phyloP scores from a whole-genome alignment of 805 yeast species.

The Isabelozyma heimii region DNA sequence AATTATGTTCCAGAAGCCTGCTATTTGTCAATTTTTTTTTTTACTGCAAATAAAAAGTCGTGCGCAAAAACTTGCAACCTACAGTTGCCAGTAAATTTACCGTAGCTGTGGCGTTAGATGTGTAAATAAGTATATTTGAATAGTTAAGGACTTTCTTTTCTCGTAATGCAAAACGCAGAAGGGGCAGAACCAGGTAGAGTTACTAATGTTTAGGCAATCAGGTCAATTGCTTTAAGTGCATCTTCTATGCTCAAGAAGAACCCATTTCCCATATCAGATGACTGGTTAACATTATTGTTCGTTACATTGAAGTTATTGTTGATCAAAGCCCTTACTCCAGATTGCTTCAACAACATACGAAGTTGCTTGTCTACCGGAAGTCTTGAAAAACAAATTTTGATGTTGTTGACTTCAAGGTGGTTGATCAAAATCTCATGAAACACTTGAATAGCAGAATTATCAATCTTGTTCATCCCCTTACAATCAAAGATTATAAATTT shows the following conservation, averaged over 20 bases:
- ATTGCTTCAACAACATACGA: conserved; percentile 46
- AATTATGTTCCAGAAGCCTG: background rate
- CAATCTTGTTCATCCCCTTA: conserved; percentile 78
- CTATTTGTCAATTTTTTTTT: background rate
- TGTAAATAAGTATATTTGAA: too few species aligned
- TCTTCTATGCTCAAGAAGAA: conserved; percentile 54
- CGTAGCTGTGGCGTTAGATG: too few species aligned
- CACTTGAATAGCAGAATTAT: conserved; percentile 76
- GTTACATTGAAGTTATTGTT: conserved; percentile 9
- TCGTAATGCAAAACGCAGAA: background rate
- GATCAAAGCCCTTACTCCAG: conserved; percentile 49
- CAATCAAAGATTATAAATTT: conserved; percentile 70
- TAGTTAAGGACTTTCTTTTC: background rate
- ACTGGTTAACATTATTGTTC: background rate
- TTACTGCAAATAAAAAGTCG: background rate
- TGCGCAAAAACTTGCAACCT: background rate
- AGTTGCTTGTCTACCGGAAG: conserved; percentile 49
- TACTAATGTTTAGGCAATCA: background rate
- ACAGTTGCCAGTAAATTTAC: too few species aligned
- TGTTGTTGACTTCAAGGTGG: conserved; percentile 50
- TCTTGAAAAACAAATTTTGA: conserved; percentile 59
- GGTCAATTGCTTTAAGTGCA: conserved; percentile 49
- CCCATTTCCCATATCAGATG: conserved; percentile 16
- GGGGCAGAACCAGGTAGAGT: background rate
- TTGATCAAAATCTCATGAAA: conserved; percentile 56